Conservation (phyloP, 345 rosid genomes). For the Rhodamnia rubescens region DNA sequence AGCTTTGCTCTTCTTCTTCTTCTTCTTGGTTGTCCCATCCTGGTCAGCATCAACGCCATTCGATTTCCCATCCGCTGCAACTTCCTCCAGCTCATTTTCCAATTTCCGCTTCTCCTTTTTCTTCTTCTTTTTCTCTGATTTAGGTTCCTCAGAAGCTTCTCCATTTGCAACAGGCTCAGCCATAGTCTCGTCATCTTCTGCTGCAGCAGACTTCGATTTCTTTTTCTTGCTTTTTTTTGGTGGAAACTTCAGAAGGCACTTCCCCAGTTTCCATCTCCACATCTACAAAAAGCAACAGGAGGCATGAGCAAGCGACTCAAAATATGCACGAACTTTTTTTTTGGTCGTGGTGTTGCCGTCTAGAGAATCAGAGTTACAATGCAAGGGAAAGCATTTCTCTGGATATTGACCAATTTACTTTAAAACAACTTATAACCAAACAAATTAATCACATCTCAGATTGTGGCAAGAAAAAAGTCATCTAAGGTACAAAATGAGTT, state of each 20-base stretch:
- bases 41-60: constrained; percentile 3
- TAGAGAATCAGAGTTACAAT: neutral
- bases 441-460: neutral
- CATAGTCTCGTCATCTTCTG: constrained; percentile 24
- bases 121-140: constrained; percentile 42
- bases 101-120: constrained; percentile 25
- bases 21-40: constrained; percentile 30
- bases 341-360: neutral
- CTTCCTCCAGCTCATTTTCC: constrained; percentile 15
- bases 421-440: neutral
- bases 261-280: constrained; percentile 40
- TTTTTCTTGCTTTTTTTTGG: constrained; percentile 55
- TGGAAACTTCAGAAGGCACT: constrained; percentile 23
- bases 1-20: constrained; percentile 27
- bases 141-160: constrained; percentile 24
- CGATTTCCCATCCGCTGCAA: constrained; percentile 2
- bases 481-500: neutral
- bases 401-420: neutral
- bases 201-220: constrained; percentile 30
- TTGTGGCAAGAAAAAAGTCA: neutral
- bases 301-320: neutral
- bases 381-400: neutral
- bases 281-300: constrained; percentile 3
- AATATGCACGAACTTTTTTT: neutral
- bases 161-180: constrained; percentile 18